Evolutionary conservation across 768 basidiomycete genomes (phyloP), one percentile per base, ranked within the genome.

Genomic region (Trametes punicea): DNA sequence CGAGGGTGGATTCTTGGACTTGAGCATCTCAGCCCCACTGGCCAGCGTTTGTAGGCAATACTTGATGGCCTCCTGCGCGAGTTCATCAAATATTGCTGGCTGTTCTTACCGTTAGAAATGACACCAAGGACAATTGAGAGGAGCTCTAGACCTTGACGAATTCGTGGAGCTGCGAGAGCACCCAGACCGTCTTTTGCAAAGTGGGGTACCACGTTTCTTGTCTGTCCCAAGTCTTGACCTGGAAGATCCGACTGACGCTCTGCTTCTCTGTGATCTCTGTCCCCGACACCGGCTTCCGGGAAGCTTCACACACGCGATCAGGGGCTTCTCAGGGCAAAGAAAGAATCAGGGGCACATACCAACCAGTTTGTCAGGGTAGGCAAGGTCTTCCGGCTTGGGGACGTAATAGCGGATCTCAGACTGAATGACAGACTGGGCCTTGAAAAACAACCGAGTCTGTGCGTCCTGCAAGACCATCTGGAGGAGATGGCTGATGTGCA

Each of bases 61-160:
- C 11, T 80, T 77, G 29, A 97, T 79, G 0, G 95, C 92, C 72
- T 98, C 95, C 72, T 94, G 91, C 0, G 96, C 94, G 36, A 98
- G 90, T 69, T 99, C 97, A 64, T 94, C 90, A 56, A 97, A 99
- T 55, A 98, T 95, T 1, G 85, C 87, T n/a, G 90, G 86, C 94
- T 98, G 56, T 30, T 9, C 39, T 36, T 7, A n/a, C 49, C 48
- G 52, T 55, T 31, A 49, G 33, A 40, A 16, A 29, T 36, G 34
- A 34, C 30, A 34, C 41, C 6, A 50, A 31, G 15, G 36, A 46
- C 46, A 6, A 56, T 23, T 15, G 6, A 39, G 27, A 55, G 31
- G 13, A 29, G 16, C 65, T 16, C 7, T 77, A 31, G 67, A 93
- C 96, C 76, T 97, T 93, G 52, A 98, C 90, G 64, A 90, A 98